phyloP scores from a whole-genome alignment of 1,139 yeast genomes.

The Lodderomyces theae region DNA sequence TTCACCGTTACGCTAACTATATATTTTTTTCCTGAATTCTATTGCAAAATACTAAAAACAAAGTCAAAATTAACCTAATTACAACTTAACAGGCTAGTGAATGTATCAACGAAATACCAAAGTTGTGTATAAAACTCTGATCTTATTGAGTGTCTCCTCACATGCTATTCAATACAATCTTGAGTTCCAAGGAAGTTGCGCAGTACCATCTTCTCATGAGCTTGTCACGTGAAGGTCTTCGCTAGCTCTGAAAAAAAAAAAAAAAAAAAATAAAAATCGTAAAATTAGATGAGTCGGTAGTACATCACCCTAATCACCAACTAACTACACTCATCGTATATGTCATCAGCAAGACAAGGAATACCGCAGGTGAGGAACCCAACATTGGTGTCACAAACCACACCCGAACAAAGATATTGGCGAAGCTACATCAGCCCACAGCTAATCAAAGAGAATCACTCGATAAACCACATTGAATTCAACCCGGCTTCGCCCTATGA shows the following conservation, averaged over 20 bases:
- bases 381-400: constrained; percentile 71
- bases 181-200: neutral
- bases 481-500: constrained; percentile 87
- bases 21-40: too few relatives aligned
- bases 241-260: neutral
- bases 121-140: too few relatives aligned
- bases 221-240: constrained; percentile 4
- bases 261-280: neutral
- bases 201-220: neutral
- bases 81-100: too few relatives aligned
- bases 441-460: constrained; percentile 88
- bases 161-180: too few relatives aligned
- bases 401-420: constrained; percentile 96
- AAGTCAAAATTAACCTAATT: too few relatives aligned
- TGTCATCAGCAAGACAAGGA: constrained; percentile 80
- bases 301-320: too few relatives aligned
- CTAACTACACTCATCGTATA: too few relatives aligned
- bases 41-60: too few relatives aligned
- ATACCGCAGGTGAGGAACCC: constrained; percentile 71
- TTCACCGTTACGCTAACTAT: too few relatives aligned
- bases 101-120: too few relatives aligned
- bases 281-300: too few relatives aligned
- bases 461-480: constrained; percentile 84
- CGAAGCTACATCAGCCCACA: constrained; percentile 80
- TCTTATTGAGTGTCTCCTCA: too few relatives aligned